These are phyloP conservation scores for Hypholoma fasciculare DNA, from an alignment of 768 basidiomycete species.

Conservation along the genomic window DNA sequence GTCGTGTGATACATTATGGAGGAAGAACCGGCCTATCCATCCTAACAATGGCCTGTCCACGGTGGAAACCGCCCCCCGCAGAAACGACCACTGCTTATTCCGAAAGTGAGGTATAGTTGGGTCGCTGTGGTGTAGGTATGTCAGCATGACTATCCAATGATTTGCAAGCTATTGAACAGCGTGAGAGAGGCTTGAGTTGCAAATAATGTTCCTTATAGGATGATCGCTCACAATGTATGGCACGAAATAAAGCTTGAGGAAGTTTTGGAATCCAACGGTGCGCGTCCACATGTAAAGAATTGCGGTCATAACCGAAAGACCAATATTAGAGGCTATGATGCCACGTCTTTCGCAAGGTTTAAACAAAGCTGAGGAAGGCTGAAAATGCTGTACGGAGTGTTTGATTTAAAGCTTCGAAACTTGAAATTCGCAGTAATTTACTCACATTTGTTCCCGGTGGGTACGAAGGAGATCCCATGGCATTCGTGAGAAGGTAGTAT, in stretches of 20 bases:
- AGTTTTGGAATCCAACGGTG: constrained; percentile 36
- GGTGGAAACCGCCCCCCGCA: constrained; percentile 57
- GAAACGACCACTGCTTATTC: constrained; percentile 51
- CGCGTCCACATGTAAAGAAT: constrained; percentile 39
- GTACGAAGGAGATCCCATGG: constrained; percentile 48
- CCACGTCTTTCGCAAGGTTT: constrained; percentile 45
- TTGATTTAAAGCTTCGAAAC: constrained; percentile 28
- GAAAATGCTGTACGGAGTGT: constrained; percentile 42
- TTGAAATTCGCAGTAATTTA: not conserved
- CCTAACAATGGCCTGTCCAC: constrained; percentile 63
- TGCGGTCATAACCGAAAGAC: constrained; percentile 40
- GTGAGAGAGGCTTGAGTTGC: constrained; percentile 17
- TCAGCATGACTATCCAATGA: constrained; percentile 64
- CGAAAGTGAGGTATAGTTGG: constrained; percentile 57
- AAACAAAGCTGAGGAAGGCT: constrained; percentile 50
- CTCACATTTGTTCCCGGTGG: constrained; percentile 45
- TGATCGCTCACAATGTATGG: constrained; percentile 47
- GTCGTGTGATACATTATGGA: constrained; percentile 55
- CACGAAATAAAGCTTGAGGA: constrained; percentile 47
- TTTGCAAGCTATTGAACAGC: constrained; percentile 35
- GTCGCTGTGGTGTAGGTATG: constrained; percentile 64
- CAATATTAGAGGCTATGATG: constrained; percentile 52
- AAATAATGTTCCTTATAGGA: constrained; percentile 6
- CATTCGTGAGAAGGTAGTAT: constrained; percentile 48
- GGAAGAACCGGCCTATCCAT: constrained; percentile 62